Conservation (phyloP, 495 filamentous ascomycete species). For the Lasiosphaeria ovina region DNA sequence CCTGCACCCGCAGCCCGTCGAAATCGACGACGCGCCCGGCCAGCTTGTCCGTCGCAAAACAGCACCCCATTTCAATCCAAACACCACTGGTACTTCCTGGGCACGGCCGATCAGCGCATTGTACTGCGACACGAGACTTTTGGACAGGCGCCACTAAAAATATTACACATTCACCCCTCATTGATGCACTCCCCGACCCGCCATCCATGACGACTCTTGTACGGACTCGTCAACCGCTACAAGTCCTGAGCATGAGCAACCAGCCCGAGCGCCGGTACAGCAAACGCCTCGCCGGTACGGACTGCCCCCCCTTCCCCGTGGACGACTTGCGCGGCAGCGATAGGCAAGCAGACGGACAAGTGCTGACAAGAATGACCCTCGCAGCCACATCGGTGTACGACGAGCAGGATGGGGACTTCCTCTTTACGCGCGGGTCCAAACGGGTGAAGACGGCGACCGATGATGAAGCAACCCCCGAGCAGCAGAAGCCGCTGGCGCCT, state of each 20-base stretch:
- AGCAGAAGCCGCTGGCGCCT: conserved; percentile 30
- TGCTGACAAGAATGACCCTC: conserved; percentile 18
- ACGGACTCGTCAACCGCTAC: conserved; percentile 55
- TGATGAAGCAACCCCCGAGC: conserved; percentile 34
- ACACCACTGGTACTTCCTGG: neutral
- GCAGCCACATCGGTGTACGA: conserved; percentile 53
- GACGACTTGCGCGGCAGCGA: no score
- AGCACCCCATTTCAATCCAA: conserved; percentile 2
- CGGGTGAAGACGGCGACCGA: conserved; percentile 47
- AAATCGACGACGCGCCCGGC: conserved; percentile 19
- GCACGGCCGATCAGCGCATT: no score
- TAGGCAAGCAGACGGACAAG: neutral
- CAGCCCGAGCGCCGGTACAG: conserved; percentile 54
- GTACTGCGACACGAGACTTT: no score
- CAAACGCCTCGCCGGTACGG: conserved; percentile 55
- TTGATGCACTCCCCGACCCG: conserved; percentile 31
- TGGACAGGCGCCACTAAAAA: neutral
- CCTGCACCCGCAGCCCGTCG: conserved; percentile 3
- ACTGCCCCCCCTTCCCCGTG: neutral
- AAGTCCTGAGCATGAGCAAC: conserved; percentile 60
- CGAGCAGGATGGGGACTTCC: conserved; percentile 64
- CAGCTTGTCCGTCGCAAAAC: conserved; percentile 7
- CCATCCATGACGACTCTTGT: conserved; percentile 63
- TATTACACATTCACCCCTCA: neutral
- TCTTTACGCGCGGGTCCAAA: conserved; percentile 58